Percentiles rank a stretch among this genome's conserved stretches.
Evolutionary conservation across 1,139 yeast species (phyloP).

Genomic region (Meyerozyma guilliermondii): DNA sequence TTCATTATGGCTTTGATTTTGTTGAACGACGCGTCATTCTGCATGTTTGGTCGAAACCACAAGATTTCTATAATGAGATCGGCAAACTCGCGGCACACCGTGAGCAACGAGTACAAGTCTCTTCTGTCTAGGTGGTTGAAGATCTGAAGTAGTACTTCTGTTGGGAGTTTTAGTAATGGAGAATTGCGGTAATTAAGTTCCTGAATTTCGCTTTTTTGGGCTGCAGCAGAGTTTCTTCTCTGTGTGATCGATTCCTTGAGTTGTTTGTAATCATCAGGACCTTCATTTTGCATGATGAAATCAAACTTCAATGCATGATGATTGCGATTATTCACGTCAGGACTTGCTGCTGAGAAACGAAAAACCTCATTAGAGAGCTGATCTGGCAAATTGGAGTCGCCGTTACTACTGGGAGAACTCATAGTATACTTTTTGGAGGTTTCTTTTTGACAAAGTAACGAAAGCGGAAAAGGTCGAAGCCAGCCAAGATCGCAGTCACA

Average conservation of each 20-base stretch:
- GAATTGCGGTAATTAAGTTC: conserved; percentile 26
- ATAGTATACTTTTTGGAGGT: conserved; percentile 8
- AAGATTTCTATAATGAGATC: conserved; percentile 71
- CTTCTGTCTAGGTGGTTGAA: conserved; percentile 62
- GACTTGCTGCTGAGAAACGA: neutral
- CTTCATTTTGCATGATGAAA: conserved; percentile 33
- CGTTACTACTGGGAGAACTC: conserved; percentile 30
- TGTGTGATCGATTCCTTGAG: conserved; percentile 29
- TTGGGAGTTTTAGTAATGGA: conserved; percentile 62
- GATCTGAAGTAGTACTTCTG: conserved; percentile 71
- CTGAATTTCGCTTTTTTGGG: conserved; percentile 18
- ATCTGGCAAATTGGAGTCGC: conserved; percentile 8
- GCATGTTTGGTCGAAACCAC: conserved; percentile 87
- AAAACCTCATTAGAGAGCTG: neutral
- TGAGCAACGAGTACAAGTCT: conserved; percentile 64
- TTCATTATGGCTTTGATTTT: conserved; percentile 54
- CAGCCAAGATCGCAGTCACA: neutral
- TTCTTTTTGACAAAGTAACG: neutral
- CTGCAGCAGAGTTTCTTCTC: conserved; percentile 18
- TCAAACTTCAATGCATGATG: conserved; percentile 10
- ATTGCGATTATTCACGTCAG: neutral
- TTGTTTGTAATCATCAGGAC: conserved; percentile 30
- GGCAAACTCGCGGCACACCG: conserved; percentile 83
- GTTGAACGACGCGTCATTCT: conserved; percentile 45
- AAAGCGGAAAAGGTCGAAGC: neutral